Percentiles rank a stretch among this genome's conserved stretches.
phyloP scores from a whole-genome alignment of 2,329 filamentous ascomycete genomes.

The Colletotrichum acutatum region DNA sequence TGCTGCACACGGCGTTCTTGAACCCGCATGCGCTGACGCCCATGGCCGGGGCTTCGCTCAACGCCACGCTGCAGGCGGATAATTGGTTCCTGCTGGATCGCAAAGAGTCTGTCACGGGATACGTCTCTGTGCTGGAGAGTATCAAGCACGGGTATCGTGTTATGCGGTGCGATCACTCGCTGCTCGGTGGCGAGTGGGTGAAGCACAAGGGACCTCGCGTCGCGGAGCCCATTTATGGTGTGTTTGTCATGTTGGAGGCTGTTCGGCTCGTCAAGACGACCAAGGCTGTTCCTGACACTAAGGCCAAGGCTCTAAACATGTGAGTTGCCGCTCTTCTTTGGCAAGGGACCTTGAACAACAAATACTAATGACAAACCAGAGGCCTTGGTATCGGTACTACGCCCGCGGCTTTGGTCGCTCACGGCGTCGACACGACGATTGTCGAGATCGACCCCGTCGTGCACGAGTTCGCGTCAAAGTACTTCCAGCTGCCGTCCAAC shows the following conservation, averaged over 20 bases:
- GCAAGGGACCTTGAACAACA: constrained; percentile 37
- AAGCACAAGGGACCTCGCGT: constrained; percentile 62
- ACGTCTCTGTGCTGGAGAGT: constrained; percentile 90
- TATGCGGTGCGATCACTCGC: constrained; percentile 92
- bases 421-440: constrained; percentile 92
- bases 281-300: constrained; percentile 64
- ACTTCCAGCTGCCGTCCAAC: constrained; percentile 83
- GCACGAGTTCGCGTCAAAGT: constrained; percentile 82
- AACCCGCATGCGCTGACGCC: constrained; percentile 80
- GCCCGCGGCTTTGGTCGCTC: constrained; percentile 84
- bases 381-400: constrained; percentile 94
- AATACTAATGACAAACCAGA: constrained; percentile 53
- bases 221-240: constrained; percentile 89
- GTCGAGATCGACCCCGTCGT: constrained; percentile 95
- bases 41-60: constrained; percentile 70
- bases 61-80: constrained; percentile 70
- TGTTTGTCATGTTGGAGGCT: constrained; percentile 96
- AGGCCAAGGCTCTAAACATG: constrained; percentile 87
- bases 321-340: constrained; percentile 55
- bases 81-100: constrained; percentile 84
- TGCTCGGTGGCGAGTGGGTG: constrained; percentile 93
- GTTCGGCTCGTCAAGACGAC: constrained; percentile 80
- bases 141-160: constrained; percentile 76
- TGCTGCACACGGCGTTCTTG: constrained; percentile 75
- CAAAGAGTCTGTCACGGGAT: constrained; percentile 88